phyloP scores from a whole-genome alignment of 2,329 filamentous ascomycete genomes.

The Colletotrichum sp. region DNA sequence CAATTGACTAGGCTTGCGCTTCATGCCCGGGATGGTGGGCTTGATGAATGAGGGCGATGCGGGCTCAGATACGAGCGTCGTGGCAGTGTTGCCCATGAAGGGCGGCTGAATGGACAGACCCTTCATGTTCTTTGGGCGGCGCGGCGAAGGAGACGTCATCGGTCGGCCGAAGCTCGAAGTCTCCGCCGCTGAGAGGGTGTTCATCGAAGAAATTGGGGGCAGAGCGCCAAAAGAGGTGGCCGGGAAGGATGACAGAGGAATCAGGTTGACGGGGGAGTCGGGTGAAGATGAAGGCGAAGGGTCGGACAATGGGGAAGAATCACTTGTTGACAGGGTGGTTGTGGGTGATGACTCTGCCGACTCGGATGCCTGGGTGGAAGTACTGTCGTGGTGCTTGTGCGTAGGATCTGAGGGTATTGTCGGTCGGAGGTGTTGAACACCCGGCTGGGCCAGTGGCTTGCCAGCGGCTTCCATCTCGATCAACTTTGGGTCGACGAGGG shows the following conservation, averaged over 20 bases:
- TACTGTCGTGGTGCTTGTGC: conserved; percentile 78
- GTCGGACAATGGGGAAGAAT: conserved; percentile 89
- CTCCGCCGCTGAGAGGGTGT: conserved; percentile 52
- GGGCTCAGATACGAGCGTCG: conserved; percentile 63
- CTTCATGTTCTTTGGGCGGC: conserved; percentile 83
- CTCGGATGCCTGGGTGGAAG: conserved; percentile 78
- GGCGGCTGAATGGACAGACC: conserved; percentile 79
- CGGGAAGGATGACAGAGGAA: conserved; percentile 73
- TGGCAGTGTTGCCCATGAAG: conserved; percentile 49
- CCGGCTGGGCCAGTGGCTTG: conserved; percentile 39
- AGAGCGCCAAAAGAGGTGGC: conserved; percentile 61
- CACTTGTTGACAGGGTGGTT: conserved; percentile 89
- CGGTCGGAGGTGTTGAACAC: conserved; percentile 39
- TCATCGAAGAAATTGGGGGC: conserved; percentile 42
- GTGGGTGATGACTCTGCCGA: conserved; percentile 96
- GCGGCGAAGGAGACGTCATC: conserved; percentile 72
- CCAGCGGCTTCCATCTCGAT: conserved; percentile 49
- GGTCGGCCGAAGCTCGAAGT: conserved; percentile 52
- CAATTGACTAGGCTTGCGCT: conserved; percentile 78
- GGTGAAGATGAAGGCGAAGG: conserved; percentile 91
- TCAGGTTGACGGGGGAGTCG: conserved; percentile 81
- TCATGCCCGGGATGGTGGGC: conserved; percentile 73
- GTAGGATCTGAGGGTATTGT: conserved; percentile 50
- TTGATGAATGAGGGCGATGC: conserved; percentile 81
- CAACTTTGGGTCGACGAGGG: conserved; percentile 59